Evolutionary conservation across 768 basidiomycete genomes (phyloP), one percentile per base, ranked within the genome.

Genomic region (Termitomyces sp.): DNA sequence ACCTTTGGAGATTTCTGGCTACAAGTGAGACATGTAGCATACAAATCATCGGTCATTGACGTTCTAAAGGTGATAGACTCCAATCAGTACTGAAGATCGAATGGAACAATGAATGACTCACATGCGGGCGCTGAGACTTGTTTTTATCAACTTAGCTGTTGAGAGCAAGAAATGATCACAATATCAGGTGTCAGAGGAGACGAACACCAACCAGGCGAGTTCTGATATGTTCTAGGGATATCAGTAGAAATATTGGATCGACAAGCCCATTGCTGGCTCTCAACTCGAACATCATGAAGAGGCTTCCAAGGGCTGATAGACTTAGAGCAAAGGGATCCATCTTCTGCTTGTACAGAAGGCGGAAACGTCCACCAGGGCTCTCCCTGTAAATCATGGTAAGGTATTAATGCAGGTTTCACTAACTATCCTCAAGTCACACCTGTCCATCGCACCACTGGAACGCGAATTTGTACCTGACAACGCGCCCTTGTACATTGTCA

Each of bases 371-470:
- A 81, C 80, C 78, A 81, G 23, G 79, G 79, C 20, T 67, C 61
- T 11, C 77, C 79, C 78, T 80, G 23, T 4, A 18, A 3, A 22
- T 11, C 41, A 44, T 18, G 16, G 32, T 35, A 13, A 25, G 51
- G 36, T 36, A 25, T 3, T 4, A 38, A 7, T 4, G 3, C 33
- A 35, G 7, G 18, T 6, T 40, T 40, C 27, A 29, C 50, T 41
- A 15, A 29, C 50, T 41, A 15, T 31, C 23, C 35, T 29, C 29
- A 13, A 46, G 35, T 20, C 61, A 50, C 59, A 68, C 88, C 72
- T 92, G 91, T 40, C 75, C 79, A 56, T 85, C 80, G 58, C 88
- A 89, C 89, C 90, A 93, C 60, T 87, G 86, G 59, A 93, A 93
- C 5, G 86, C 84, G 61, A 93, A 91, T 65, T 92, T 93, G 65